phyloP scores from a whole-genome alignment of 129 eudicot genomes.

The Erigeron canadensis region DNA sequence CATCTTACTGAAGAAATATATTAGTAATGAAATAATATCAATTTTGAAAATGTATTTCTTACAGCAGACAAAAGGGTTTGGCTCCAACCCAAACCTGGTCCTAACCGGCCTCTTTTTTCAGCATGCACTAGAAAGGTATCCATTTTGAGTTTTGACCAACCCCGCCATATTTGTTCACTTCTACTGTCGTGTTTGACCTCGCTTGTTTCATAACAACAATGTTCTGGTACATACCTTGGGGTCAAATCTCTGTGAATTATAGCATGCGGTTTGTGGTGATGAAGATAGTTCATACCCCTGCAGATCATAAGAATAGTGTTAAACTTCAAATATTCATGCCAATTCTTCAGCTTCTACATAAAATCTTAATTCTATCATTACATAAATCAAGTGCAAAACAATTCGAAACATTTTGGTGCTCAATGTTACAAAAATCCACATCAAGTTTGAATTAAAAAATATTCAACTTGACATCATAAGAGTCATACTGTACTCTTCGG shows the following conservation, averaged over 20 bases:
- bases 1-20: too few relatives aligned
- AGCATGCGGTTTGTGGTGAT: slow-evolving; percentile 69
- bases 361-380: neutral
- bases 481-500: slow-evolving; percentile 12
- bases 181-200: too few relatives aligned
- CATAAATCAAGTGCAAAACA: neutral
- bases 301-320: neutral
- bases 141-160: too few relatives aligned
- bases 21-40: too few relatives aligned
- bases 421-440: neutral
- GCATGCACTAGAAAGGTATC: too few relatives aligned
- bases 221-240: slow-evolving; percentile 50
- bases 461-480: neutral
- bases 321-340: slow-evolving; percentile 2
- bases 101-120: too few relatives aligned
- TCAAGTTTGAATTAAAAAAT: neutral
- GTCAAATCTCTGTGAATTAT: slow-evolving; percentile 76
- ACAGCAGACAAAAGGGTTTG: too few relatives aligned
- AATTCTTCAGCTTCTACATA: slow-evolving; percentile 3
- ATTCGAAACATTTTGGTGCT: too few relatives aligned
- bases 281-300: slow-evolving; percentile 68
- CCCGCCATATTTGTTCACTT: too few relatives aligned
- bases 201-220: neutral
- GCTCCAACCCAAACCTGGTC: too few relatives aligned
- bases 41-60: too few relatives aligned